Base-by-base conservation (phyloP, 345 rosid species). In the Conringia planisiliqua region DNA sequence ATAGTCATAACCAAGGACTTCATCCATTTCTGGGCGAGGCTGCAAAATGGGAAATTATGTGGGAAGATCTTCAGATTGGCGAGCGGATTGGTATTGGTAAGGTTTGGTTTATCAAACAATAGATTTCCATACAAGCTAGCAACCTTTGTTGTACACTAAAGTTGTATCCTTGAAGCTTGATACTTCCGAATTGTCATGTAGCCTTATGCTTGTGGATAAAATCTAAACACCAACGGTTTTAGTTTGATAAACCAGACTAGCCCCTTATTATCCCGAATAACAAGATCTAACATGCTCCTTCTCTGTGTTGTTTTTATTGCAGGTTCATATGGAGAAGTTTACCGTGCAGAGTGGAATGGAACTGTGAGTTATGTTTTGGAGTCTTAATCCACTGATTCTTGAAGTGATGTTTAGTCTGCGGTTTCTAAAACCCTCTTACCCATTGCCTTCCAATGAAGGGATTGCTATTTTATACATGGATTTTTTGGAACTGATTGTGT, bases 71-170 rank as follows among this genome's bases (percentile, higher is more conserved):
- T 77, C 89, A 85, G 78, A 83, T 94, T 76, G 98, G 97, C 68
- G 98, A 94, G 80, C 96, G 98, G n/a, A 91, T 94, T 77, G 98
- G 97, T 70, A 92, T 94, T 42, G 98, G 97, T 94, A 88, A 85
- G 87, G 51, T 44, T 70, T 75, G 50, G 22, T n/a, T 66, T 36
- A 16, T 68, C 47, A 52, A 38, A 73, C 38, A 54, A 43, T 65
- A 11, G 22, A 30, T 50, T 52, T 66, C 6, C 17, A 36, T 62
- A 54, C 55, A 43, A 55, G 70, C 46, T 26, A 26, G 13, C 29
- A 60, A 4, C 10, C 13, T 48, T 55, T 38, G 32, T 42, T 47
- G 9, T 63, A 17, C 52, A 42, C 42, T 33, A 36, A 44, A 71
- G 62, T 50, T 12, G 16, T 22, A 55, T 47, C 73, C 12, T 13